Percentiles rank a stretch among this genome's conserved stretches.
Conservation (phyloP, 2,329 filamentous ascomycete species). For the Aureobasidium sp. region DNA sequence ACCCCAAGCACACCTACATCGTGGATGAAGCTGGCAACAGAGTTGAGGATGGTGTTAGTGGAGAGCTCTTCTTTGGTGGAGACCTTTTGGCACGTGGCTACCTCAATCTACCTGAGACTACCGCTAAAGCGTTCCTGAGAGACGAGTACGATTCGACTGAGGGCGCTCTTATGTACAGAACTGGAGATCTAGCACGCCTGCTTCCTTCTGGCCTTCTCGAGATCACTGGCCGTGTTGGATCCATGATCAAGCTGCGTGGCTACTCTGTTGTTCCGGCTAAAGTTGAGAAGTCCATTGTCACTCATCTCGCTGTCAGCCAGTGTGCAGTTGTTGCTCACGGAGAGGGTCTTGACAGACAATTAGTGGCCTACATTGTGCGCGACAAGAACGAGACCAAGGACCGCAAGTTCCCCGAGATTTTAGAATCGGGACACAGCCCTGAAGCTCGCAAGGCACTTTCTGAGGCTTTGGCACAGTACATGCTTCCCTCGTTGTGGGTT, state of each 20-base stretch:
- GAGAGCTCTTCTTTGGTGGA: constrained; percentile 72
- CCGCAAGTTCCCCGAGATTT: constrained; percentile 56
- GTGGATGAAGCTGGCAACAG: constrained; percentile 59
- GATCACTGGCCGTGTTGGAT: constrained; percentile 66
- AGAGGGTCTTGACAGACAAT: constrained; percentile 64
- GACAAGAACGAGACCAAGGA: constrained; percentile 53
- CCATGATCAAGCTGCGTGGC: constrained; percentile 74
- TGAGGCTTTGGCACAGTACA: constrained; percentile 66
- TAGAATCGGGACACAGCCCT: constrained; percentile 64
- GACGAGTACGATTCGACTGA: constrained; percentile 55
- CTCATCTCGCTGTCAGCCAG: constrained; percentile 60
- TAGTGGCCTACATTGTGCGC: constrained; percentile 68
- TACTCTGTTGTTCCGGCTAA: constrained; percentile 72
- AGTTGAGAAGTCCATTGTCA: constrained; percentile 64
- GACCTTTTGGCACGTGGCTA: constrained; percentile 66
- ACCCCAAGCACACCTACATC: constrained; percentile 62
- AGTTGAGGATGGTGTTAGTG: constrained; percentile 54
- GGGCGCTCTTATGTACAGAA: constrained; percentile 64
- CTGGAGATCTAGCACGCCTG: constrained; percentile 61
- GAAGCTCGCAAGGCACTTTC: constrained; percentile 57
- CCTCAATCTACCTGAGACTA: constrained; percentile 70
- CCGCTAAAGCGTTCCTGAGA: constrained; percentile 60
- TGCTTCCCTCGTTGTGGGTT: constrained; percentile 74
- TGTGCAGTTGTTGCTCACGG: constrained; percentile 68
- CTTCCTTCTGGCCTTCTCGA: constrained; percentile 61